These are phyloP conservation scores for Saprolegnia diclina DNA, from an alignment of 352 stramenopile species.

Conservation along the genomic window DNA sequence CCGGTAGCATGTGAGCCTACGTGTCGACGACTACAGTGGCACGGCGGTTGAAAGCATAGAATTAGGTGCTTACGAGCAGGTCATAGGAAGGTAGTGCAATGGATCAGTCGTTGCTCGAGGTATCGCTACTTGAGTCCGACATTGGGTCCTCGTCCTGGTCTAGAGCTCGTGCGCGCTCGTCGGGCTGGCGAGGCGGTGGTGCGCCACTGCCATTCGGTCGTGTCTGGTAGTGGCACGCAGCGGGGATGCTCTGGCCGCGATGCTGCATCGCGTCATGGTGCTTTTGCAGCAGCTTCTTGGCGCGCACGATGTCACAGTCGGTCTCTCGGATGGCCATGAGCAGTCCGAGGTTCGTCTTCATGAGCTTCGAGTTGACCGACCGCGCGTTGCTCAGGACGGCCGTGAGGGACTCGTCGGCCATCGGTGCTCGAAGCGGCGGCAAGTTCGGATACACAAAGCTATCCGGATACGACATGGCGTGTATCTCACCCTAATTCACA, in stretches of 20 bases:
- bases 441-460: neutral
- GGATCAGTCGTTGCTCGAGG: slow-evolving; percentile 23
- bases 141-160: slow-evolving; percentile 24
- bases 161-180: neutral
- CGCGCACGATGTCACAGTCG: slow-evolving; percentile 36
- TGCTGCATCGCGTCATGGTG: slow-evolving; percentile 33
- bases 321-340: slow-evolving; percentile 49
- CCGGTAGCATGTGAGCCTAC: too few relatives aligned
- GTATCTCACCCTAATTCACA: too few relatives aligned
- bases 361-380: slow-evolving; percentile 43
- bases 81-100: neutral
- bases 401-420: slow-evolving; percentile 17
- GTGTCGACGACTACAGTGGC: too few relatives aligned
- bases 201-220: neutral
- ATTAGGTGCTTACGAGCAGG: too few relatives aligned
- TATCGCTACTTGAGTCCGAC: slow-evolving; percentile 22
- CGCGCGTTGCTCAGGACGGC: slow-evolving; percentile 33
- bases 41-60: too few relatives aligned
- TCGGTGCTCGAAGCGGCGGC: neutral
- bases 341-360: slow-evolving; percentile 47
- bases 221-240: slow-evolving; percentile 28
- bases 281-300: slow-evolving; percentile 32
- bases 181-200: neutral
- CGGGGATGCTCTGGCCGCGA: slow-evolving; percentile 31
- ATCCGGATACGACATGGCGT: neutral